Evolutionary conservation across 2,329 filamentous ascomycete species (phyloP), one percentile per base, ranked within the genome.

Genomic region (Fusarium sacchari): DNA sequence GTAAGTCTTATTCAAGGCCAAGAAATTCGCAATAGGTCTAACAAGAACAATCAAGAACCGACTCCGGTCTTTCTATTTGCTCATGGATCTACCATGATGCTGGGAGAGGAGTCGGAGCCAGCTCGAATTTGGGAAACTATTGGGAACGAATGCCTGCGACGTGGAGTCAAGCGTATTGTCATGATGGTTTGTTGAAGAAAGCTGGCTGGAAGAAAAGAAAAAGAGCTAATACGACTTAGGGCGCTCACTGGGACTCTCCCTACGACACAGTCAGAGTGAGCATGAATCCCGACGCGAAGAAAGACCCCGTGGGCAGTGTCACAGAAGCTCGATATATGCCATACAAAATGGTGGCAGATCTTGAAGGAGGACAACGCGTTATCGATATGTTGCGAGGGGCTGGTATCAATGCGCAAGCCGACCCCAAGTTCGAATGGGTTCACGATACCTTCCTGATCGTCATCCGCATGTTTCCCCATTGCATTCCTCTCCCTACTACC

Each of bases 361-460:
- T 92, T 5, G 76, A 81, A 13, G 89, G 84, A 20, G 86, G 84
- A 2, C 79, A 86, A 22, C 82, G 83, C 7, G 88, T 87, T 77
- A 83, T 91, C 52, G 71, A 79, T 3, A 81, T 89, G 62, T 84
- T 93, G 6, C 71, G 3, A 84, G 37, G 40, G 1, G 69, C 84
- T 6, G 90, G 90, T 11, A 87, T 92, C 80, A 83, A 88, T 42
- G 88, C 86, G 7, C 76, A 80, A 15, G 81, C 80, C 2, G 90
- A 92, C 77, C 76, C 84, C 0, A 83, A 77, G 1, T 93, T 93
- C 72, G 88, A 93, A 78, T 93, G 90, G 91, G 92, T 93, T 77
- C 90, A 93, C 82, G 91, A 93, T 81, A 91, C 89, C 0, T 93
- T 89, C 78, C 85, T 93, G 7, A 87, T 93, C 67, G 82, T 93